Conservation (phyloP, 2,329 filamentous ascomycete species). For the Cryphonectria naterciae region DNA sequence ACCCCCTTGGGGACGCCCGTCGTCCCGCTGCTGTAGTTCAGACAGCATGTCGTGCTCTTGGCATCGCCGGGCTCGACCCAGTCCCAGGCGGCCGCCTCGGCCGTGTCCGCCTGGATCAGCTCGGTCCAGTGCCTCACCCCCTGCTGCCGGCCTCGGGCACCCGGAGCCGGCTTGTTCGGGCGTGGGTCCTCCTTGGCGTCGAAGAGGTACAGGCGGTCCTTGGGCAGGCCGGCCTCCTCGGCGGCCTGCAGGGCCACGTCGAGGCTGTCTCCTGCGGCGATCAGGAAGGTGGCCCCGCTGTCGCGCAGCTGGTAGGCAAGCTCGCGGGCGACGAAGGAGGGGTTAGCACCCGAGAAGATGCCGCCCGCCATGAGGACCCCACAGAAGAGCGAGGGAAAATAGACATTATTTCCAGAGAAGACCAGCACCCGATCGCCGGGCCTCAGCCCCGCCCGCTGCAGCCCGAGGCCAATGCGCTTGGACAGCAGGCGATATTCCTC, state of each 20-base stretch:
- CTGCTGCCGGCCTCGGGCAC: conserved; percentile 31
- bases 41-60: conserved; percentile 60
- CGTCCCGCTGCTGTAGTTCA: conserved; percentile 81
- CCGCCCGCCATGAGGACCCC: conserved; percentile 78
- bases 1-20: conserved; percentile 86
- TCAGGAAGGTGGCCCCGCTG: conserved; percentile 67
- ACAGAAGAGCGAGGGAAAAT: conserved; percentile 72
- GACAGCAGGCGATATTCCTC: conserved; percentile 69
- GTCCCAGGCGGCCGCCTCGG: conserved; percentile 59
- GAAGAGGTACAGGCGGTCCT: conserved; percentile 65
- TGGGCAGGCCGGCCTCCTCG: conserved; percentile 56
- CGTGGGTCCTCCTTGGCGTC: conserved; percentile 54
- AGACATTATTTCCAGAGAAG: conserved; percentile 74
- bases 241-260: conserved; percentile 70
- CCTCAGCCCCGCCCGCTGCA: conserved; percentile 65
- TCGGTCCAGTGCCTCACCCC: conserved; percentile 67
- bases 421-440: conserved; percentile 72
- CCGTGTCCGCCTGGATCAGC: conserved; percentile 53
- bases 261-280: conserved; percentile 64
- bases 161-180: conserved; percentile 32
- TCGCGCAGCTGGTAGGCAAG: conserved; percentile 76
- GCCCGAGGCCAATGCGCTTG: conserved; percentile 72
- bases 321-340: conserved; percentile 64
- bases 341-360: conserved; percentile 68
- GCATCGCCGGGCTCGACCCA: conserved; percentile 64